These are phyloP conservation scores for Cutaneotrichosporon cavernicola DNA, from an alignment of 1,284 basidiomycete genomes.

Conservation along the genomic window DNA sequence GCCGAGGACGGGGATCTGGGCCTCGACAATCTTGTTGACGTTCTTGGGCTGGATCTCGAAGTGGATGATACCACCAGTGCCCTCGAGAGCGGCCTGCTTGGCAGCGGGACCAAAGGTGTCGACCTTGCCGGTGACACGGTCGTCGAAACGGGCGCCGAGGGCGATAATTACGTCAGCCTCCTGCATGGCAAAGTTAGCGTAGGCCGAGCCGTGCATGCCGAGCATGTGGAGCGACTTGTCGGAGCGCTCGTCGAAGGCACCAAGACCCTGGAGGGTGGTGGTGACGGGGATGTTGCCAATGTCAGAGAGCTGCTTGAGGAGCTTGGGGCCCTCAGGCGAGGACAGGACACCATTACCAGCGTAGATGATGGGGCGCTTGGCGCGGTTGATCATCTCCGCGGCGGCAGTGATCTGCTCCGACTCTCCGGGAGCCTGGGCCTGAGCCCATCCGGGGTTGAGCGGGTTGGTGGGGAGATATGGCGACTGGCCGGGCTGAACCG, in stretches of 20 bases:
- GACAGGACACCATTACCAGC: slow-evolving; percentile 89
- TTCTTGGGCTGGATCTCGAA: slow-evolving; percentile 99
- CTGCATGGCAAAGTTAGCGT: slow-evolving; percentile 97
- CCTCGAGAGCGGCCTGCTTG: slow-evolving; percentile 76
- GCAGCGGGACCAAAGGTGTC: slow-evolving; percentile 89
- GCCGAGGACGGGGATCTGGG: slow-evolving; percentile 88
- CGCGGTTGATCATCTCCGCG: slow-evolving; percentile 84
- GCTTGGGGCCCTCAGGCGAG: slow-evolving; percentile 74
- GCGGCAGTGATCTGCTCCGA: slow-evolving; percentile 72
- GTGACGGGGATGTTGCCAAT: slow-evolving; percentile 94
- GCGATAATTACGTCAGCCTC: slow-evolving; percentile 96
- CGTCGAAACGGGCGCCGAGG: slow-evolving; percentile 93
- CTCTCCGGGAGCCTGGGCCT: slow-evolving; percentile 63
- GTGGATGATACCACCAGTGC: slow-evolving; percentile 94
- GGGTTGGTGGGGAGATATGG: slow-evolving; percentile 72
- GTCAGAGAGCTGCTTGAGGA: slow-evolving; percentile 77
- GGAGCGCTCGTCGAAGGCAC: slow-evolving; percentile 89
- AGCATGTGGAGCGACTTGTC: slow-evolving; percentile 92
- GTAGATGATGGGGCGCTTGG: slow-evolving; percentile 89
- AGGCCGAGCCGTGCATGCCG: slow-evolving; percentile 97
- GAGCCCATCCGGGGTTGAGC: slow-evolving; percentile 58
- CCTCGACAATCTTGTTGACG: slow-evolving; percentile 97
- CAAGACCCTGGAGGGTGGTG: slow-evolving; percentile 93
- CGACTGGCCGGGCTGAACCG: slow-evolving; percentile 77
- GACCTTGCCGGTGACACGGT: slow-evolving; percentile 93